These are phyloP conservation scores for Talaromyces sp. DNA, from an alignment of 2,329 filamentous ascomycete genomes.

Conservation along the genomic window DNA sequence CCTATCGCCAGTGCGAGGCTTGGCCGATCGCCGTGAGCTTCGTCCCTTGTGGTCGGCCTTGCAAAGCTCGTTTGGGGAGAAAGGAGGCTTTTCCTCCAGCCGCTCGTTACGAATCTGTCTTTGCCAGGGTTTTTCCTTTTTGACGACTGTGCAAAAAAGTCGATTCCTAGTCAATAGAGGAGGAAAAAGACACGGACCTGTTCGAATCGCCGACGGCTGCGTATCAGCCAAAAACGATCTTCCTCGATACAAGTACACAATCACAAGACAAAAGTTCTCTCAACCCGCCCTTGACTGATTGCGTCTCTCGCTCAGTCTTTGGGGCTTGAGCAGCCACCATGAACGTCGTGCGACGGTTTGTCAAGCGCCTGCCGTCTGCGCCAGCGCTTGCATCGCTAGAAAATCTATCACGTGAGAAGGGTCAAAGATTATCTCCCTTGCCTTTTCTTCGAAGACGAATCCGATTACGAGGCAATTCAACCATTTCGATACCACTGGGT, in stretches of 20 bases:
- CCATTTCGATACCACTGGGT: conserved; percentile 85
- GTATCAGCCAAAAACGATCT: background rate
- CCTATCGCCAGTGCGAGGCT: conserved; percentile 23
- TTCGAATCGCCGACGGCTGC: background rate
- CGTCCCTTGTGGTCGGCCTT: conserved; percentile 24
- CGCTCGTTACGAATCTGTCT: conserved; percentile 30
- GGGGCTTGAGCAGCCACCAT: conserved; percentile 34
- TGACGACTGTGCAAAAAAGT: background rate
- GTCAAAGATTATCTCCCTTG: conserved; percentile 47
- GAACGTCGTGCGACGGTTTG: conserved; percentile 51
- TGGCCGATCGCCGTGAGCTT: conserved; percentile 26
- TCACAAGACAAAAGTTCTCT: conserved; percentile 12
- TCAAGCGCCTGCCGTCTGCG: conserved; percentile 48
- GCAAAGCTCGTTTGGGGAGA: conserved; percentile 29
- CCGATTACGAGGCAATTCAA: conserved; percentile 84
- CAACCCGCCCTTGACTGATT: conserved; percentile 13
- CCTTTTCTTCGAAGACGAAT: conserved; percentile 83
- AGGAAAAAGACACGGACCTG: background rate
- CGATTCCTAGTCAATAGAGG: background rate
- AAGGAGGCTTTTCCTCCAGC: conserved; percentile 41
- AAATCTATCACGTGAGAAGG: conserved; percentile 43
- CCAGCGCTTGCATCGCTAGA: conserved; percentile 42
- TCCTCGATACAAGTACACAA: background rate
- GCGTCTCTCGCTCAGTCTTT: conserved; percentile 18
- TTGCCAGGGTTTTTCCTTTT: background rate